Conservation (phyloP, 106 monocot species). For the Iris macrosiphon region DNA sequence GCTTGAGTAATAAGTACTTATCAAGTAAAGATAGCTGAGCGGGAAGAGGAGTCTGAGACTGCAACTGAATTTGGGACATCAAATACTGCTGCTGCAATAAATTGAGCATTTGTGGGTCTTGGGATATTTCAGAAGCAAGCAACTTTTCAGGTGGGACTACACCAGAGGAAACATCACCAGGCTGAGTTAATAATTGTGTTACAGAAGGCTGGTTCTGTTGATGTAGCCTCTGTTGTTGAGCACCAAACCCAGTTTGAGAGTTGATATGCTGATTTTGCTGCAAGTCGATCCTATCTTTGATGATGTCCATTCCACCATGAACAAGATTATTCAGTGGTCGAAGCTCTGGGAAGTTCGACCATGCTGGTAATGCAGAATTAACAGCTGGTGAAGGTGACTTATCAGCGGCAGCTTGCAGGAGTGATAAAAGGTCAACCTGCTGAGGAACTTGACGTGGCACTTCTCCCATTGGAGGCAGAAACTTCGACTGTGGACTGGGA, state of each 20-base stretch:
- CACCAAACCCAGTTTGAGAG: constrained; percentile 31
- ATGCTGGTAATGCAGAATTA: constrained; percentile 36
- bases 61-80: constrained; percentile 64
- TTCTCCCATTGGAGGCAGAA: constrained; percentile 29
- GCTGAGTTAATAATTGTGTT: constrained; percentile 30
- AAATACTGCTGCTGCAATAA: constrained; percentile 75
- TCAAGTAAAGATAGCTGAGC: constrained; percentile 44
- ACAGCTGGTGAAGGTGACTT: constrained; percentile 25
- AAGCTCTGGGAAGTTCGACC: constrained; percentile 41
- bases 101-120: constrained; percentile 56
- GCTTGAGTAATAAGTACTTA: constrained; percentile 54
- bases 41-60: constrained; percentile 36
- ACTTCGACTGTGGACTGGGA: constrained; percentile 23
- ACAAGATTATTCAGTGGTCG: constrained; percentile 21
- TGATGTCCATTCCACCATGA: constrained; percentile 31
- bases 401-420: constrained; percentile 44
- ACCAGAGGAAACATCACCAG: constrained; percentile 24
- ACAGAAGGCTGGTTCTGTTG: constrained; percentile 28
- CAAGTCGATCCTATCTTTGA: constrained; percentile 30
- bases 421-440: constrained; percentile 46
- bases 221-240: constrained; percentile 40
- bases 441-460: constrained; percentile 26
- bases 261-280: constrained; percentile 38
- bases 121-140: constrained; percentile 47
- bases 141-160: constrained; percentile 42